These are phyloP conservation scores for Pouteria glomerata DNA, from an alignment of 148 eudicot genomes.

Conservation along the genomic window DNA sequence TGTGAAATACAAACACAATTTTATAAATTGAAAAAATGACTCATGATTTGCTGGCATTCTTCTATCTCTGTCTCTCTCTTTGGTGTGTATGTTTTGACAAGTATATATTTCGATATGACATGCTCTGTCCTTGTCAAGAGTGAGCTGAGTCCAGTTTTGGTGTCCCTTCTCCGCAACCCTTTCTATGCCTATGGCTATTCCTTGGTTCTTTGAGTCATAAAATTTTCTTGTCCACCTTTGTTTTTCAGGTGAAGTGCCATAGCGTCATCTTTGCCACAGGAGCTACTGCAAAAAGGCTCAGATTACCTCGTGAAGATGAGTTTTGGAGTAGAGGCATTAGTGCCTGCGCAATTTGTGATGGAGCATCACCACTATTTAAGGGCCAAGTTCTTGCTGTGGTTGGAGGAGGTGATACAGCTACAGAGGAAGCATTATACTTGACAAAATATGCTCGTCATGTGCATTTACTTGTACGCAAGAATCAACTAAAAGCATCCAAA, in stretches of 20 bases:
- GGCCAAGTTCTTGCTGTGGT: constrained; percentile 99
- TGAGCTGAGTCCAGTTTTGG: not conserved
- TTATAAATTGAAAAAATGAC: too few relatives aligned
- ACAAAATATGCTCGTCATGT: constrained; percentile 98
- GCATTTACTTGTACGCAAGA: constrained; percentile 87
- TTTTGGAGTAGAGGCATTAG: constrained; percentile 99
- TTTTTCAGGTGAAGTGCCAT: constrained; percentile 77
- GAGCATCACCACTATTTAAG: constrained; percentile 95
- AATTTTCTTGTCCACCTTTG: constrained; percentile 8
- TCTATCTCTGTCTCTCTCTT: not conserved
- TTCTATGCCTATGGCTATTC: not conserved
- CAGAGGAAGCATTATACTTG: constrained; percentile 93
- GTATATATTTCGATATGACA: not conserved
- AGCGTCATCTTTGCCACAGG: constrained; percentile 87
- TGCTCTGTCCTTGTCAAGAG: not conserved
- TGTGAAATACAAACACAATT: too few relatives aligned
- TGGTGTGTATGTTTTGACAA: too few relatives aligned
- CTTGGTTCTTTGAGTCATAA: not conserved
- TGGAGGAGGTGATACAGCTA: constrained; percentile 99
- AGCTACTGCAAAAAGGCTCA: constrained; percentile 84
- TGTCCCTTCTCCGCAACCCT: not conserved
- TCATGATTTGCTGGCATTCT: not conserved
- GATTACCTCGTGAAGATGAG: constrained; percentile 90
- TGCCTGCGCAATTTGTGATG: constrained; percentile 99
- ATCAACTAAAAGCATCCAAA: constrained; percentile 86